Evolutionary conservation across 73 alveolate genomes (phyloP).

Genomic region (Blepharisma japonicum): DNA sequence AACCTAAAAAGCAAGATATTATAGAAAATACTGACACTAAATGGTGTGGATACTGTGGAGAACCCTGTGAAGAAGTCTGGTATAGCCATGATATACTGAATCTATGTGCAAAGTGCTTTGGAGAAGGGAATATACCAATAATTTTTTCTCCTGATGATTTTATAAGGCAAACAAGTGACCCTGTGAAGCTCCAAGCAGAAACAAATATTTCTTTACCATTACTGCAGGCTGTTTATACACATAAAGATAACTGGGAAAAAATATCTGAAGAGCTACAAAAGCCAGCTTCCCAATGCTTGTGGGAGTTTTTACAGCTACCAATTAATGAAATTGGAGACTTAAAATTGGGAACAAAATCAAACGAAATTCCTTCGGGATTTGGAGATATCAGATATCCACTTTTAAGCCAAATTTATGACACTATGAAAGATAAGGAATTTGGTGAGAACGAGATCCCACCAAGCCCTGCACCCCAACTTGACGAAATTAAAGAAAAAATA

Average conservation of each 20-base stretch:
- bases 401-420: not conserved
- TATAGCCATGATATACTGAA: slow-evolving; percentile 43
- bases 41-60: slow-evolving; percentile 78
- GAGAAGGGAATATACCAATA: slow-evolving; percentile 22
- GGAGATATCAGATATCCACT: not conserved
- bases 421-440: not conserved
- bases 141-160: slow-evolving; percentile 23
- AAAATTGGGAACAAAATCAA: not conserved
- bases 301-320: slow-evolving; percentile 16
- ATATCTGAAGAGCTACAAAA: not conserved
- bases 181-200: not conserved
- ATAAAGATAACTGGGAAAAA: slow-evolving; percentile 26
- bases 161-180: slow-evolving; percentile 1
- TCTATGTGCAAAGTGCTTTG: slow-evolving; percentile 46
- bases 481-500: not conserved
- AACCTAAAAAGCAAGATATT: slow-evolving; percentile 63
- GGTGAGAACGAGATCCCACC: not conserved
- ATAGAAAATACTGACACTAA: slow-evolving; percentile 81
- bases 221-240: not conserved
- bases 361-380: not conserved
- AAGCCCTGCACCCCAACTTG: not conserved
- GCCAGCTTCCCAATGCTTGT: slow-evolving; percentile 10
- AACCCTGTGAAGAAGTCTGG: slow-evolving; percentile 67
- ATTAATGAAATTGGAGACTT: slow-evolving; percentile 14
- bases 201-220: not conserved